Evolutionary conservation across 805 yeast genomes (phyloP).

Genomic region (Torulaspora microellipsoides): DNA sequence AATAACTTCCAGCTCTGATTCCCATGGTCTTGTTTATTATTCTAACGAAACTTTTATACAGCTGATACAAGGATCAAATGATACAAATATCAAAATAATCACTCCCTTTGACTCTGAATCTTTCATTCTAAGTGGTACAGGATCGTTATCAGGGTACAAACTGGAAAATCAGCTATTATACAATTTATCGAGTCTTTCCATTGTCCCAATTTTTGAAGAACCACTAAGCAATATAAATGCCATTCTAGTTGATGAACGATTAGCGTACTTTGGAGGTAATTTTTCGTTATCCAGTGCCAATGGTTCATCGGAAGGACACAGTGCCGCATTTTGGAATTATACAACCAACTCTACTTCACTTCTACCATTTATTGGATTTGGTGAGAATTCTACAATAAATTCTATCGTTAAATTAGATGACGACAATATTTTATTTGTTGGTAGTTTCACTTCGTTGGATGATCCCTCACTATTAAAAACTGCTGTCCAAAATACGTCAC

Average conservation of each 20-base stretch:
- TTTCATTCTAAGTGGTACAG: slow-evolving; percentile 35
- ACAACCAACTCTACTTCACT: slow-evolving; percentile 38
- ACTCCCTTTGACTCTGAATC: slow-evolving; percentile 31
- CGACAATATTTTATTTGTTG: slow-evolving; percentile 70
- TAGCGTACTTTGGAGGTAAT: slow-evolving; percentile 78
- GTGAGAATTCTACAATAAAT: slow-evolving; percentile 50
- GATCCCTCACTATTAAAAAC: slow-evolving; percentile 38
- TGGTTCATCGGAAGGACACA: slow-evolving; percentile 22
- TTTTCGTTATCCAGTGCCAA: slow-evolving; percentile 48
- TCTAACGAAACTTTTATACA: slow-evolving; percentile 26
- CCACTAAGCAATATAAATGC: slow-evolving; percentile 36
- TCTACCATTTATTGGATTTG: slow-evolving; percentile 76
- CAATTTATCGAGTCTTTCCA: slow-evolving; percentile 30
- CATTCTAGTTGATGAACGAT: slow-evolving; percentile 45
- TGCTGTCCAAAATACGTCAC: slow-evolving; percentile 22
- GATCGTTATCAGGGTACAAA: slow-evolving; percentile 26
- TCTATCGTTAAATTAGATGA: slow-evolving; percentile 52
- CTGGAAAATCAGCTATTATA: slow-evolving; percentile 33
- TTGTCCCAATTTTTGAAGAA: slow-evolving; percentile 26
- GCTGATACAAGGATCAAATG: slow-evolving; percentile 14
- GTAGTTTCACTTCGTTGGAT: slow-evolving; percentile 63
- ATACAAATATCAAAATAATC: slow-evolving; percentile 22
- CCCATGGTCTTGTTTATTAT: slow-evolving; percentile 23
- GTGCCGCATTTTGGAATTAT: slow-evolving; percentile 62
- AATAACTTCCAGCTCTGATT: slow-evolving; percentile 6